phyloP scores from a whole-genome alignment of 768 basidiomycete genomes.

The Psilocybe subaeruginosa region DNA sequence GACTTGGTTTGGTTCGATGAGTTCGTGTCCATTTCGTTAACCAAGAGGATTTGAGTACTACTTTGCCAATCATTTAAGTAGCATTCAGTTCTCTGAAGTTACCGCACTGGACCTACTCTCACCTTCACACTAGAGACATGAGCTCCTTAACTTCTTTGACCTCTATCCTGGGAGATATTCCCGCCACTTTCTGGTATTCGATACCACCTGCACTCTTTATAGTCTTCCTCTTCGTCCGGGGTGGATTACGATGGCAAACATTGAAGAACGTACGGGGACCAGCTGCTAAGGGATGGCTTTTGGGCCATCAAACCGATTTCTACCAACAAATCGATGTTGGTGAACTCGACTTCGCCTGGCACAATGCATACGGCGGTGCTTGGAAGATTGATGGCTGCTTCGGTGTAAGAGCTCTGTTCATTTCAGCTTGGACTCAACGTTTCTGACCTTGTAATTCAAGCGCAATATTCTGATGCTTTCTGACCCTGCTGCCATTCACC shows the following conservation, averaged over 20 bases:
- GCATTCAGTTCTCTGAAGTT: background rate
- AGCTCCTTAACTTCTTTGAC: background rate
- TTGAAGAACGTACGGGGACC: slow-evolving; percentile 12
- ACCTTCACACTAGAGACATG: background rate
- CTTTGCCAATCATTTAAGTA: background rate
- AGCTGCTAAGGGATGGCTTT: slow-evolving; percentile 5
- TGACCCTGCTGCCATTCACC: slow-evolving; percentile 11
- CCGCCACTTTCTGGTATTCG: background rate
- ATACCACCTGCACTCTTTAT: background rate
- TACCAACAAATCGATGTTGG: slow-evolving; percentile 13
- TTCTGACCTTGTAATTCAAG: background rate
- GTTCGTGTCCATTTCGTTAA: background rate
- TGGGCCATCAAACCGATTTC: slow-evolving; percentile 10
- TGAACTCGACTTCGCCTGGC: slow-evolving; percentile 13
- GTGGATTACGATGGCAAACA: slow-evolving; percentile 11
- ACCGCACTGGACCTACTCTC: background rate
- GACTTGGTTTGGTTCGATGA: background rate
- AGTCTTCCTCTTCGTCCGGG: slow-evolving; percentile 6
- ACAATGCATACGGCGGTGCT: slow-evolving; percentile 12
- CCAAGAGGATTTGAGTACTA: background rate
- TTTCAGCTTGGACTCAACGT: background rate
- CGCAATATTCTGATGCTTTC: slow-evolving; percentile 14
- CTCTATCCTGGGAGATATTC: background rate
- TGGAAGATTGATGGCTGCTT: slow-evolving; percentile 15
- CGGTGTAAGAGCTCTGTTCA: slow-evolving; percentile 1